These are phyloP conservation scores for Beauveria bassiana DNA, from an alignment of 2,329 filamentous ascomycete species.

Conservation along the genomic window DNA sequence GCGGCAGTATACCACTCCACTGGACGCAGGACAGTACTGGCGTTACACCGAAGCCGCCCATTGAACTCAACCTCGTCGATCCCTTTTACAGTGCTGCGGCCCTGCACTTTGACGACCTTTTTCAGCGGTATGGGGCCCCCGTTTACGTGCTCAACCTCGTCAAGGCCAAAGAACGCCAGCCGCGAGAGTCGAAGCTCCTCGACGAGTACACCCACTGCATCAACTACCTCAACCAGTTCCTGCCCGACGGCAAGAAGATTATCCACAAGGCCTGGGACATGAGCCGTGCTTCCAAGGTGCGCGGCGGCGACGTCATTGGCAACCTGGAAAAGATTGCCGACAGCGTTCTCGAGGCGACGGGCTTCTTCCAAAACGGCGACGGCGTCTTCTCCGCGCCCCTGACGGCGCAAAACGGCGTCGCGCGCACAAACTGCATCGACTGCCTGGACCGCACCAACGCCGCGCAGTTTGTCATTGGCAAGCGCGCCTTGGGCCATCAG, in stretches of 20 bases:
- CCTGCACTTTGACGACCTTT: slow-evolving; percentile 90
- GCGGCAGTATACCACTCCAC: slow-evolving; percentile 91
- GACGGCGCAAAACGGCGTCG: slow-evolving; percentile 82
- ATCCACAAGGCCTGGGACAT: slow-evolving; percentile 97
- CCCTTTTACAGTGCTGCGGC: slow-evolving; percentile 92
- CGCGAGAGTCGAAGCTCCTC: slow-evolving; percentile 84
- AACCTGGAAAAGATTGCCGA: slow-evolving; percentile 86
- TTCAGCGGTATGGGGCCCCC: slow-evolving; percentile 85
- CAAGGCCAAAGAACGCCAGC: slow-evolving; percentile 78
- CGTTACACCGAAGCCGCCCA: slow-evolving; percentile 92
- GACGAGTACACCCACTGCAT: slow-evolving; percentile 82
- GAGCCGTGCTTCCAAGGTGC: slow-evolving; percentile 87
- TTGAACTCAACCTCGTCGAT: slow-evolving; percentile 90
- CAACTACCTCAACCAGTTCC: slow-evolving; percentile 87
- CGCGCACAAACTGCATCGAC: slow-evolving; percentile 95
- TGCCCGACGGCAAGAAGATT: slow-evolving; percentile 77
- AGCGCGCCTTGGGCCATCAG: slow-evolving; percentile 85
- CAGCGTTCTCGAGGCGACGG: slow-evolving; percentile 74
- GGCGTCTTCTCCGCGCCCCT: slow-evolving; percentile 51
- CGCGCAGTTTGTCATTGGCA: slow-evolving; percentile 95
- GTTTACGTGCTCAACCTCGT: slow-evolving; percentile 89
- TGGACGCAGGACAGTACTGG: slow-evolving; percentile 97
- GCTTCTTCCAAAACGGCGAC: slow-evolving; percentile 92
- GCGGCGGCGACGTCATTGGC: slow-evolving; percentile 88
- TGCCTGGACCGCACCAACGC: slow-evolving; percentile 96